Conservation (phyloP, 306 rosid genomes). For the Hippophae gyantsensis region DNA sequence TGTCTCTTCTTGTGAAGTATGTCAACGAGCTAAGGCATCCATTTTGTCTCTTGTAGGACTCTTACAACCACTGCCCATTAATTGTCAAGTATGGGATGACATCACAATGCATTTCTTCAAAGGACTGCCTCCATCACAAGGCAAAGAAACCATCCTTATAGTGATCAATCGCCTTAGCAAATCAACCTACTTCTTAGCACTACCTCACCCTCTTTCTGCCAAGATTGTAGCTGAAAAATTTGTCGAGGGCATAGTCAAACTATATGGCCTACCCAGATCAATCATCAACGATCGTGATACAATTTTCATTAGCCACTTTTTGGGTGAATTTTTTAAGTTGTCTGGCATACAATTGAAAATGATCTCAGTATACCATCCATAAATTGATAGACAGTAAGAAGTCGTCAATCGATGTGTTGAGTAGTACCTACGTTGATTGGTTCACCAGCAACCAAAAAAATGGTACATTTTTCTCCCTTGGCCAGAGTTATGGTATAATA, state of each 20-base stretch:
- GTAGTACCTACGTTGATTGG: background rate
- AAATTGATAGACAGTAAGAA: background rate
- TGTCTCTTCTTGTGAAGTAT: too few species aligned
- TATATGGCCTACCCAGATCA: background rate
- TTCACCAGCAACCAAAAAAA: background rate
- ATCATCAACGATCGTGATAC: background rate
- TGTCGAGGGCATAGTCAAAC: background rate
- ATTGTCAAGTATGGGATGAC: too few species aligned
- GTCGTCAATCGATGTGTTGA: background rate
- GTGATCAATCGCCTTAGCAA: background rate
- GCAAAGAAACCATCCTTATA: background rate
- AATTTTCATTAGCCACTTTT: background rate
- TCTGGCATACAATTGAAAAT: background rate
- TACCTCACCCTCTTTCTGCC: background rate
- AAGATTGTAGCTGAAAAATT: background rate
- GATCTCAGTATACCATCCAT: background rate
- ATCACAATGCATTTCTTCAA: background rate
- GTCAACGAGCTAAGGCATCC: too few species aligned
- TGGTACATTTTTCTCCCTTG: background rate
- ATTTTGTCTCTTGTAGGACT: too few species aligned
- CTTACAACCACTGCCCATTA: too few species aligned
- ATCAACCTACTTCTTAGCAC: background rate
- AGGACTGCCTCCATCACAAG: background rate
- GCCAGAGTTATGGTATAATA: conserved; percentile 9
- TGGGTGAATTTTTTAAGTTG: background rate